phyloP scores from a whole-genome alignment of 257 asterid species.

The Leptodermis oblonga region DNA sequence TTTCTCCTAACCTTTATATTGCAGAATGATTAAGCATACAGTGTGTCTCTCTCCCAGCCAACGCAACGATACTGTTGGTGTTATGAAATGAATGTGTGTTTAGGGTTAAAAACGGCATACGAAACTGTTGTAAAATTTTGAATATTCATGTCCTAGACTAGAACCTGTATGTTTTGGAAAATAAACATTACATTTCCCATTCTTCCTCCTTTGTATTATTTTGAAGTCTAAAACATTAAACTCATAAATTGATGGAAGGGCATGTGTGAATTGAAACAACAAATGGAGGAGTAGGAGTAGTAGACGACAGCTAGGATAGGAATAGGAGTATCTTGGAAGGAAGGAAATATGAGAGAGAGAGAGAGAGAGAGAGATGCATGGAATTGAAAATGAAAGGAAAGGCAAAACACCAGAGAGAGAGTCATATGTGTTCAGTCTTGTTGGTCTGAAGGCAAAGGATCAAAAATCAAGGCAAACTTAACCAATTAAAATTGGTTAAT shows the following conservation, averaged over 20 bases:
- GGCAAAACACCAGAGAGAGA: not conserved
- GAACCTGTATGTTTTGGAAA: too few relatives aligned
- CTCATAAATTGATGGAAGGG: too few relatives aligned
- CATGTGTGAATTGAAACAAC: too few relatives aligned
- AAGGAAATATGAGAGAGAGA: too few relatives aligned
- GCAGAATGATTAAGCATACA: slow-evolving; percentile 23
- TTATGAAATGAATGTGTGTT: too few relatives aligned
- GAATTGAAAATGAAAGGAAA: not conserved
- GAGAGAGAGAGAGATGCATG: slow-evolving; percentile 12
- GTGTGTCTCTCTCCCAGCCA: not conserved
- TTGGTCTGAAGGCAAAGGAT: slow-evolving; percentile 14
- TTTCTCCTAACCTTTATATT: slow-evolving; percentile 12
- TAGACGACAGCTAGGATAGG: too few relatives aligned
- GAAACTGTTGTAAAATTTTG: too few relatives aligned
- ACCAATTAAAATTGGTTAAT: not conserved
- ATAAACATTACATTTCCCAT: not conserved
- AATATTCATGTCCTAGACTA: too few relatives aligned
- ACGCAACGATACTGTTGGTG: too few relatives aligned
- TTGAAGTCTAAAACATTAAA: too few relatives aligned
- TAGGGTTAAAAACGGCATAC: too few relatives aligned
- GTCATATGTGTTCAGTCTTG: not conserved
- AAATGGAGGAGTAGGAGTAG: too few relatives aligned
- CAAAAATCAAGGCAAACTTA: slow-evolving; percentile 30
- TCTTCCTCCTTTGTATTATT: not conserved
- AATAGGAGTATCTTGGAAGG: not conserved